Evolutionary conservation across 2,329 filamentous ascomycete species (phyloP).

Genomic region (Macrophomina tecta): DNA sequence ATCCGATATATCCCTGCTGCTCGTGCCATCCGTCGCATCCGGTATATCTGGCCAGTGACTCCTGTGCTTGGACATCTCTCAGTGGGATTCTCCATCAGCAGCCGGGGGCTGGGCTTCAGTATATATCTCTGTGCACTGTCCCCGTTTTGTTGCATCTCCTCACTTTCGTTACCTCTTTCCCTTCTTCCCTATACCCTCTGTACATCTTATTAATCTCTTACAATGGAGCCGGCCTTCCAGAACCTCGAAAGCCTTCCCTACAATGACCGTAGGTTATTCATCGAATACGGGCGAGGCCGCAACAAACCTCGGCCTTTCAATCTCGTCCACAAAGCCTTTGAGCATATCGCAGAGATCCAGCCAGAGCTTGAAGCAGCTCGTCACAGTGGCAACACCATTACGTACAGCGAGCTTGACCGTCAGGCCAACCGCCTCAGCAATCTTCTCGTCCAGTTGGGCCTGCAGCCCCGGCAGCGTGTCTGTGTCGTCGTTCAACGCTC

Average conservation of each 20-base stretch:
- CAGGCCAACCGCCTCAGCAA: conserved; percentile 11
- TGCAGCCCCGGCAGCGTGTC: conserved; percentile 28
- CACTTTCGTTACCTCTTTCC: neutral
- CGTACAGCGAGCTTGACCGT: conserved; percentile 10
- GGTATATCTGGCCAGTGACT: neutral
- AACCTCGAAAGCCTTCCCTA: neutral
- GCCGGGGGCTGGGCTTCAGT: neutral
- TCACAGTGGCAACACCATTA: neutral
- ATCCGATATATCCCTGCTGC: neutral
- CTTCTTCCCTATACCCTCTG: neutral
- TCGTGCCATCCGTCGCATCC: conserved; percentile 4
- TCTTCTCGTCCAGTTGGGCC: neutral
- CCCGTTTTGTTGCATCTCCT: neutral
- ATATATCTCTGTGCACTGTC: neutral
- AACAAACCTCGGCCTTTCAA: conserved; percentile 6
- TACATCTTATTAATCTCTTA: neutral
- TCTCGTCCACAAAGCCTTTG: conserved; percentile 15
- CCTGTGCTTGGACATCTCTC: neutral
- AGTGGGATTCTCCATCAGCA: neutral
- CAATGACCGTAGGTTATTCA: neutral
- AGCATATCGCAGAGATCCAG: conserved; percentile 12
- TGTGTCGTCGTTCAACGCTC: conserved; percentile 47
- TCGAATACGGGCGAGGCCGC: neutral
- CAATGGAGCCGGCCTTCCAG: conserved; percentile 16
- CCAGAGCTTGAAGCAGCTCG: neutral